These are phyloP conservation scores for Cladosporium sp. DNA, from an alignment of 2,329 filamentous ascomycete species.

Conservation along the genomic window DNA sequence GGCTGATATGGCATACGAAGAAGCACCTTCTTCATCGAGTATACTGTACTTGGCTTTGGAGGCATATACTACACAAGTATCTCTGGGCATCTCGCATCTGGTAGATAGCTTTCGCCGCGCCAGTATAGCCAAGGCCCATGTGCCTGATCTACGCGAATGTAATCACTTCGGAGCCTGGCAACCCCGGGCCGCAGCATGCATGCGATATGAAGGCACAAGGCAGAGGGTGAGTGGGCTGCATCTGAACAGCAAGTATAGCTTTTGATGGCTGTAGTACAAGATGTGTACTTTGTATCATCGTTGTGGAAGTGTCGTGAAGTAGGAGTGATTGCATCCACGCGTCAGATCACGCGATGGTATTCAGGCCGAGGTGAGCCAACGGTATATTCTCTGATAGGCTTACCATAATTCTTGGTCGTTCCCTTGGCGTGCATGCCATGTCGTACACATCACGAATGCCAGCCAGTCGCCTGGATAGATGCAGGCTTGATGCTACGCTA, in stretches of 20 bases:
- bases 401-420: constrained; percentile 3
- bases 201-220: not conserved
- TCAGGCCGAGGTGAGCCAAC: not conserved
- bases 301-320: not conserved
- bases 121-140: constrained; percentile 1
- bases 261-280: too few relatives aligned
- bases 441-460: not conserved
- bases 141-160: constrained; percentile 8
- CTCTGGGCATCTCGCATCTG: constrained; percentile 6
- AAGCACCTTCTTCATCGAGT: constrained; percentile 17
- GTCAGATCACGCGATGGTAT: not conserved
- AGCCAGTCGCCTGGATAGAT: constrained; percentile 1
- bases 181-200: not conserved
- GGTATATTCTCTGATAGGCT: constrained; percentile 5
- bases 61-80: constrained; percentile 10
- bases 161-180: not conserved
- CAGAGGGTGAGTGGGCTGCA: not conserved
- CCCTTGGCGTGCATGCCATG: constrained; percentile 13
- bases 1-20: not conserved
- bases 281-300: not conserved
- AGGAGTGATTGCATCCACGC: not conserved
- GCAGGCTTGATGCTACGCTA: constrained; percentile 14
- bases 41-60: constrained; percentile 7
- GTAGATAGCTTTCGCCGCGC: not conserved
- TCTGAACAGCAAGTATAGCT: not conserved